Base-by-base conservation (phyloP, 2,329 filamentous ascomycete species). In the Rhinocladiella mackenziei region DNA sequence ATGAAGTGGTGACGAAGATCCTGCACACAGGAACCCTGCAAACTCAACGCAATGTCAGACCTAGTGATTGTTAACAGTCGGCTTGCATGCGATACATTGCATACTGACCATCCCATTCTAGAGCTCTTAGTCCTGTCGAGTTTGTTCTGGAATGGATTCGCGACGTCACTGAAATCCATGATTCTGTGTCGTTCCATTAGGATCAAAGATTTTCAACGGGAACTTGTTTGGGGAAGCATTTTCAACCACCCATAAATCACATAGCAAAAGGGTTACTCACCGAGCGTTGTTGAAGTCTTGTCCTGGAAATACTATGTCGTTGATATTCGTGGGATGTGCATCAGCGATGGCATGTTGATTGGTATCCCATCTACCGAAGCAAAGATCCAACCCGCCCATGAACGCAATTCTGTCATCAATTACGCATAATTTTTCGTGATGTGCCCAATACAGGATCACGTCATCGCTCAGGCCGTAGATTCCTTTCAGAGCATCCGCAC, bases 211-310 rank as follows among this genome's bases (percentile, higher is more conserved):
- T 14, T 22, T 42, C 14, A 6, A 35, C 31, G 13, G 11, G 7
- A 31, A 18, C 10, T 17, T 14, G 18, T 22, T 11, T 17, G 11
- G 11, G 30, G 14, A 13, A 26, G 10, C n/a, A 2, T 45, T 13
- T 81, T n/a, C 22, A 26, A 33, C n/a, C n/a, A n/a, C n/a, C n/a
- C n/a, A n/a, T n/a, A n/a, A n/a, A n/a, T n/a, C n/a, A n/a, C n/a
- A n/a, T n/a, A n/a, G n/a, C n/a, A n/a, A n/a, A n/a, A n/a, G n/a
- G n/a, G n/a, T n/a, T n/a, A n/a, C 43, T 29, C 23, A 48, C 45
- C 45, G 75, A 17, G 88, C 87, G 56, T 95, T 94, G 68, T 95
- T 95, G 70, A 86, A 95, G 58, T 95, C 89, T 61, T 95, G 89
- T 1, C 89, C 89, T 0, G 88, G 86, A 64, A 91, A 95, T 8